phyloP scores from a whole-genome alignment of 2,329 filamentous ascomycete genomes.

The Alternaria metachromatica region DNA sequence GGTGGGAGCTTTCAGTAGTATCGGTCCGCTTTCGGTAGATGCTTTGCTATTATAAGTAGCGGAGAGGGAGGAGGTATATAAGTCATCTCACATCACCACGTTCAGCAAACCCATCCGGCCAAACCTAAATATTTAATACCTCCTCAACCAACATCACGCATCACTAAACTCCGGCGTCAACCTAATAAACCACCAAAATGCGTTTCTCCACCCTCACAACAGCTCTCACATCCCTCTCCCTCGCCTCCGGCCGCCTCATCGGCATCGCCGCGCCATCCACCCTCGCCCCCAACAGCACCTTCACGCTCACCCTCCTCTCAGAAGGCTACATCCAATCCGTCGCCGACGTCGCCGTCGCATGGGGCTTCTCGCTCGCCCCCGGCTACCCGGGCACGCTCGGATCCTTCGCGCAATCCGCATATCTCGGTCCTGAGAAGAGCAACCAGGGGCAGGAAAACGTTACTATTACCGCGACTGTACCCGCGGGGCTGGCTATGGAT shows the following conservation, averaged over 20 bases:
- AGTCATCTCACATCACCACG: neutral
- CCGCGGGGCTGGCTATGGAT: slow-evolving; percentile 7
- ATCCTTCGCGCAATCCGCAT: slow-evolving; percentile 35
- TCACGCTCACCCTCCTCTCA: slow-evolving; percentile 50
- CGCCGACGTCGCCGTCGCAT: slow-evolving; percentile 54
- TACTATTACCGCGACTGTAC: slow-evolving; percentile 25
- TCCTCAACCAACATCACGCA: neutral
- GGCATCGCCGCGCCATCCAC: slow-evolving; percentile 54
- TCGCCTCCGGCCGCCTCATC: slow-evolving; percentile 50
- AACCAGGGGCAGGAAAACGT: slow-evolving; percentile 34
- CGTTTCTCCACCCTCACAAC: slow-evolving; percentile 24
- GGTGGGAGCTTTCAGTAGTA: neutral
- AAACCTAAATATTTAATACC: neutral
- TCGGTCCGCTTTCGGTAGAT: neutral
- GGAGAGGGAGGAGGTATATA: neutral
- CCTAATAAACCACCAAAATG: slow-evolving; percentile 16
- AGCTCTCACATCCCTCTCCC: slow-evolving; percentile 16
- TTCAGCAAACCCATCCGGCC: too few relatives aligned
- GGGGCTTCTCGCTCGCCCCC: slow-evolving; percentile 43
- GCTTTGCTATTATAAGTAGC: neutral
- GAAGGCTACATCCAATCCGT: slow-evolving; percentile 56
- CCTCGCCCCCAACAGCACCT: slow-evolving; percentile 48
- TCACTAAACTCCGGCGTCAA: neutral
- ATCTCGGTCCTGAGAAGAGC: slow-evolving; percentile 44
- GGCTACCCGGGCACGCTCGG: slow-evolving; percentile 43